Evolutionary conservation across 495 filamentous ascomycete genomes (phyloP).

Genomic region (Poronia punctata): DNA sequence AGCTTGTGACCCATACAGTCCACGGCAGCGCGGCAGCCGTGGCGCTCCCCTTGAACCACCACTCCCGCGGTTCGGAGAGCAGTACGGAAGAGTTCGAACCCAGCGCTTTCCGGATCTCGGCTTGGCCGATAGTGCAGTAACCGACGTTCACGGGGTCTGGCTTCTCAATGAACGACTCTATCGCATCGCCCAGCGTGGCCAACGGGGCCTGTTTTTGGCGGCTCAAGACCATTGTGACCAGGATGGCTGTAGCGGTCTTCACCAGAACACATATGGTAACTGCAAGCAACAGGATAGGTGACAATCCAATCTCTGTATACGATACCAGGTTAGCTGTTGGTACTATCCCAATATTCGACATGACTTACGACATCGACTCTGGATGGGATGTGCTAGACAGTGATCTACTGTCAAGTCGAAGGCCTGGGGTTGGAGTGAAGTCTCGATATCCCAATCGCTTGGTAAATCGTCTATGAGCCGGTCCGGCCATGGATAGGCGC

Average conservation of each 20-base stretch:
- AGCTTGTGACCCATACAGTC: slow-evolving; percentile 15
- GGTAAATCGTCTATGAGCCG: too few relatives aligned
- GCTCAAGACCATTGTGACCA: slow-evolving; percentile 24
- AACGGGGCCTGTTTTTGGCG: slow-evolving; percentile 27
- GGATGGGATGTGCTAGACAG: slow-evolving; percentile 14
- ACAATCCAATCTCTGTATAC: slow-evolving; percentile 10
- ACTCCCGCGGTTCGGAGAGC: slow-evolving; percentile 6
- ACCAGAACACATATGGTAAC: slow-evolving; percentile 29
- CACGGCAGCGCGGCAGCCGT: slow-evolving; percentile 6
- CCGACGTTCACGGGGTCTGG: slow-evolving; percentile 33
- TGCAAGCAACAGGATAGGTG: slow-evolving; percentile 27
- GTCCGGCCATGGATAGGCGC: too few relatives aligned
- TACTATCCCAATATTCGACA: too few relatives aligned
- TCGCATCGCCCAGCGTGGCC: slow-evolving; percentile 46
- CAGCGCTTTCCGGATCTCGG: slow-evolving; percentile 12
- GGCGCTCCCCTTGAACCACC: slow-evolving; percentile 1
- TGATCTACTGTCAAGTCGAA: slow-evolving; percentile 11
- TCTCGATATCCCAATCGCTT: too few relatives aligned
- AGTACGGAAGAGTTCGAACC: neutral
- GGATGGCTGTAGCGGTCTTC: slow-evolving; percentile 27
- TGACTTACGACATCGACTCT: slow-evolving; percentile 9
- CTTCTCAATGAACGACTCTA: slow-evolving; percentile 38
- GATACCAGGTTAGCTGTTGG: neutral
- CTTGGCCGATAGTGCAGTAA: slow-evolving; percentile 23
- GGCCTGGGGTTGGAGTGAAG: too few relatives aligned